These are phyloP conservation scores for Monosporozyma servazzii DNA, from an alignment of 805 yeast species.

Conservation along the genomic window DNA sequence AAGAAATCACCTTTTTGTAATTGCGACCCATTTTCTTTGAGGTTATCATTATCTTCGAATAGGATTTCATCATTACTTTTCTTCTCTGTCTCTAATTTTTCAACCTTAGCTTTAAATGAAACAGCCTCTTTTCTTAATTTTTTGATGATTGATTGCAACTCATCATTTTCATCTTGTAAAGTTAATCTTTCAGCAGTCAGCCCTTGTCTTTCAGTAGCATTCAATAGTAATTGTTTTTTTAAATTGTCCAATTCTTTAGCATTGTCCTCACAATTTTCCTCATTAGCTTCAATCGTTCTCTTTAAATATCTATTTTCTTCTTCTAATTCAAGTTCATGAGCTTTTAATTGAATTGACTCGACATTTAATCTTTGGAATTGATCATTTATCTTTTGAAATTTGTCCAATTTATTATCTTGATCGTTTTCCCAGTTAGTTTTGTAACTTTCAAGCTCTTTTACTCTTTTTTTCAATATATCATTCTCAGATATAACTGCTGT, in stretches of 20 bases:
- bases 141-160: not conserved
- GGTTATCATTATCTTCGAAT: not conserved
- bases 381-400: conserved; percentile 18
- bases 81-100: not conserved
- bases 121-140: not conserved
- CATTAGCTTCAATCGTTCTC: conserved; percentile 13
- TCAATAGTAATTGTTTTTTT: conserved; percentile 13
- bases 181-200: conserved; percentile 18
- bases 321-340: conserved; percentile 21
- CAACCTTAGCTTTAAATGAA: not conserved
- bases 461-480: conserved; percentile 17
- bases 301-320: conserved; percentile 22
- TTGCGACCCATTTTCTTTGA: not conserved
- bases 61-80: not conserved
- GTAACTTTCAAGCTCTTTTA: conserved; percentile 13
- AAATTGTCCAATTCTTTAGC: conserved; percentile 11
- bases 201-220: conserved; percentile 17
- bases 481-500: conserved; percentile 26
- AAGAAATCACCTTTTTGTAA: not conserved
- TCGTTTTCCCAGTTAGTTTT: conserved; percentile 15
- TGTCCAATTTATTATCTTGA: conserved; percentile 9
- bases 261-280: conserved; percentile 13
- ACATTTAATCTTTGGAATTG: conserved; percentile 26
- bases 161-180: conserved; percentile 19
- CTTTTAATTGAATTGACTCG: conserved; percentile 24